These are phyloP conservation scores for Cerrena zonata DNA, from an alignment of 1,284 basidiomycete species.

Conservation along the genomic window DNA sequence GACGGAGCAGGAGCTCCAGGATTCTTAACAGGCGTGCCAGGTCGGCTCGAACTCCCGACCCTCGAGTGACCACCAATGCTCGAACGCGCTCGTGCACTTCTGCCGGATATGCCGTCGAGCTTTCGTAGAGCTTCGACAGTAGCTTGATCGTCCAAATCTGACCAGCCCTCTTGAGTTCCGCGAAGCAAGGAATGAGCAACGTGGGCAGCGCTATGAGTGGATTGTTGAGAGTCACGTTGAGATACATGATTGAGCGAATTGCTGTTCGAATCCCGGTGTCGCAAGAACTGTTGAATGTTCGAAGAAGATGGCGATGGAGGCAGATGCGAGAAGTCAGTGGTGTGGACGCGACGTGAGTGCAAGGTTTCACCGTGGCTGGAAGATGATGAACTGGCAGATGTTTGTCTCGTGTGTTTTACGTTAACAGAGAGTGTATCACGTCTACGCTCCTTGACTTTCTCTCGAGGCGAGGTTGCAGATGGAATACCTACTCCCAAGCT, in stretches of 20 bases:
- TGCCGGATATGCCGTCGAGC: constrained; percentile 82
- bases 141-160: constrained; percentile 76
- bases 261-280: constrained; percentile 42
- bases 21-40: constrained; percentile 63
- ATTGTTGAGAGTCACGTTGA: constrained; percentile 39
- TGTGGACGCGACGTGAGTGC: constrained; percentile 50
- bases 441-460: constrained; percentile 58
- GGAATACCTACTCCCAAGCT: constrained; percentile 57
- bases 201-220: constrained; percentile 46
- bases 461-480: constrained; percentile 30
- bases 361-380: constrained; percentile 49
- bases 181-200: constrained; percentile 76
- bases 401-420: constrained; percentile 55
- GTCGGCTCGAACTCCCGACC: constrained; percentile 61
- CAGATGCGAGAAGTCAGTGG: constrained; percentile 81
- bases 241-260: constrained; percentile 40
- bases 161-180: constrained; percentile 81
- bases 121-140: constrained; percentile 90
- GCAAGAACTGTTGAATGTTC: constrained; percentile 78
- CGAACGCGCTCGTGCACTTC: constrained; percentile 53
- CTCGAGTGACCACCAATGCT: constrained; percentile 63
- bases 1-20: constrained; percentile 50
- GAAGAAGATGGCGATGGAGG: constrained; percentile 83
- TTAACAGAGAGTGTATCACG: constrained; percentile 56
- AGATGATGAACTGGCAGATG: constrained; percentile 62